Percentiles rank a stretch among this genome's conserved stretches.
Conservation (phyloP, 805 yeast genomes). For the fission yeast (Schizosaccharomyces pombe) region DNA sequence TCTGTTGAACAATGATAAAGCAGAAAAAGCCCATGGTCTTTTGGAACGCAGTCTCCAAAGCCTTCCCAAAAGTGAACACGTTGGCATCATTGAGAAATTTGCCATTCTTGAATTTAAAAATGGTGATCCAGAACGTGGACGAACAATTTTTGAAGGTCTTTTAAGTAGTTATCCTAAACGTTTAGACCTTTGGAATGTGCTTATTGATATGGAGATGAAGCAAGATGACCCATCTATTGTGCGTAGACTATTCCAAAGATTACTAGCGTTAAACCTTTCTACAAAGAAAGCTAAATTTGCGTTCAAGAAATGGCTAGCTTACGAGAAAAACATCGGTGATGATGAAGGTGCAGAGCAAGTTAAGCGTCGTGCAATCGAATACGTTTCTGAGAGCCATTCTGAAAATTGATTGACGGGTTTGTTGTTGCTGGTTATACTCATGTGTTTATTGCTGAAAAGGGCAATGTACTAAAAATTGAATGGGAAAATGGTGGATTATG, state of each 20-base stretch:
- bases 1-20: conserved; percentile 26
- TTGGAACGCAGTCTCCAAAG: conserved; percentile 50
- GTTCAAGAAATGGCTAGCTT: conserved; percentile 75
- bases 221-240: conserved; percentile 36
- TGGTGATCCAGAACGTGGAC: conserved; percentile 85
- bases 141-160: conserved; percentile 83
- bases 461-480: too few species aligned
- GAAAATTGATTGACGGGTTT: not conserved
- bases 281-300: conserved; percentile 85
- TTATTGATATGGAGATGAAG: conserved; percentile 80
- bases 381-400: conserved; percentile 19
- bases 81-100: conserved; percentile 65
- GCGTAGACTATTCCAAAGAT: conserved; percentile 66
- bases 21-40: conserved; percentile 44
- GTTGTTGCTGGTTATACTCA: too few species aligned
- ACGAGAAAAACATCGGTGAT: conserved; percentile 48
- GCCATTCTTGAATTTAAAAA: conserved; percentile 59
- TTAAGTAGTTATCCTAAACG: conserved; percentile 75
- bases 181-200: conserved; percentile 85
- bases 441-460: too few species aligned
- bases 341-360: conserved; percentile 56
- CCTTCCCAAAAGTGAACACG: conserved; percentile 42
- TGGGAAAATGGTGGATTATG: too few species aligned
- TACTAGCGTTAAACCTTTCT: conserved; percentile 38
- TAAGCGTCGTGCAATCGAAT: conserved; percentile 74